These are phyloP conservation scores for Papiliotrema flavescens DNA, from an alignment of 1,284 basidiomycete genomes.

Conservation along the genomic window DNA sequence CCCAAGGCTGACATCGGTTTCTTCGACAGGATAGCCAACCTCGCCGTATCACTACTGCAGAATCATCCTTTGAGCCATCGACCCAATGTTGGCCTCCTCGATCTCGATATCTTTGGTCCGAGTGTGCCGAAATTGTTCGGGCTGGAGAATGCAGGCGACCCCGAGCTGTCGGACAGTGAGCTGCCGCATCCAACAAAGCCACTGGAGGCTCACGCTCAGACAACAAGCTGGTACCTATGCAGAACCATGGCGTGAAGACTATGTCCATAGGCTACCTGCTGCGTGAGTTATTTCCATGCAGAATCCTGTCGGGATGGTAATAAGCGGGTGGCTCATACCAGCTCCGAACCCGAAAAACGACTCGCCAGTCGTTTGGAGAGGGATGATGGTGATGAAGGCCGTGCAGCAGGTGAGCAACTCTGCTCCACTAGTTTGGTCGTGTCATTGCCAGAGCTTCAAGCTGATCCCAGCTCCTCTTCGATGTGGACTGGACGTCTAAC, in stretches of 20 bases:
- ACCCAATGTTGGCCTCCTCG: slow-evolving; percentile 76
- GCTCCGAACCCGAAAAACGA: slow-evolving; percentile 55
- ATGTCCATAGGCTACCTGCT: slow-evolving; percentile 92
- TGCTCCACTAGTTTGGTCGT: too few species aligned
- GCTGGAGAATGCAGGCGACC: slow-evolving; percentile 73
- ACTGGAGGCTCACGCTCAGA: slow-evolving; percentile 48
- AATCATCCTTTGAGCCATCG: slow-evolving; percentile 47
- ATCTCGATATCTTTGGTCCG: slow-evolving; percentile 95
- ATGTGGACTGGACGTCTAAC: slow-evolving; percentile 77
- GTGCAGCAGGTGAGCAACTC: slow-evolving; percentile 60
- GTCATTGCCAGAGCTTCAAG: background rate
- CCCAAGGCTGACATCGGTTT: background rate
- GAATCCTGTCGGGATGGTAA: background rate
- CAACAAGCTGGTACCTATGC: slow-evolving; percentile 76
- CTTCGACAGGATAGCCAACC: slow-evolving; percentile 60
- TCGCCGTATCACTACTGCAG: slow-evolving; percentile 56
- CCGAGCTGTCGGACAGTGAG: slow-evolving; percentile 68
- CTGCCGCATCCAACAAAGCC: too few species aligned
- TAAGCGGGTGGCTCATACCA: slow-evolving; percentile 2
- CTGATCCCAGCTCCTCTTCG: slow-evolving; percentile 74
- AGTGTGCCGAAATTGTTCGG: slow-evolving; percentile 95
- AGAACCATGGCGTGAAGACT: slow-evolving; percentile 84
- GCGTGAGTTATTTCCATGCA: slow-evolving; percentile 30
- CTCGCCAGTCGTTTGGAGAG: slow-evolving; percentile 87
- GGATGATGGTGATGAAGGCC: slow-evolving; percentile 98